Conservation (phyloP, 495 filamentous ascomycete species). For the Penicillium lagena region DNA sequence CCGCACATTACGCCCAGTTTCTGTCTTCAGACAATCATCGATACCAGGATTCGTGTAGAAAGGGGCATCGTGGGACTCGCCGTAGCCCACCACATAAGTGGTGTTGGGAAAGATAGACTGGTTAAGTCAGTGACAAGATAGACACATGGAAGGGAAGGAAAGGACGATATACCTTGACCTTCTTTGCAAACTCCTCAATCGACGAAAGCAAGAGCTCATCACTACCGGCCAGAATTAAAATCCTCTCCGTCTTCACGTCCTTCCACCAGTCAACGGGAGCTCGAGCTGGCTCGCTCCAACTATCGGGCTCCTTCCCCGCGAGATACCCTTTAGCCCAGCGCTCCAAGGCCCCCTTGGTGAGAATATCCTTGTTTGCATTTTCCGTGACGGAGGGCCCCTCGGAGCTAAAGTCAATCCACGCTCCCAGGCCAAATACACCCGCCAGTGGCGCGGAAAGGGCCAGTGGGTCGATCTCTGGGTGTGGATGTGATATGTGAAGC, state of each 20-base stretch:
- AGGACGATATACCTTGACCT: conserved; percentile 25
- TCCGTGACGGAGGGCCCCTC: conserved; percentile 29
- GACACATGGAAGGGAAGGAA: too few species aligned
- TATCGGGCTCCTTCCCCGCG: conserved; percentile 33
- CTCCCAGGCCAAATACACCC: conserved; percentile 45
- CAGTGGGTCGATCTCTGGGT: conserved; percentile 39
- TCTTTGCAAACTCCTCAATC: conserved; percentile 44
- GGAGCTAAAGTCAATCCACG: conserved; percentile 47
- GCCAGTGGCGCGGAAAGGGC: conserved; percentile 29
- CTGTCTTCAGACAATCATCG: too few species aligned
- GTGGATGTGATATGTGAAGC: conserved; percentile 55
- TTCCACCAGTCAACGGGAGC: conserved; percentile 52
- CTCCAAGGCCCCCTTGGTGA: conserved; percentile 20
- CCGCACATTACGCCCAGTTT: too few species aligned
- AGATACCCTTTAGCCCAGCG: conserved; percentile 44
- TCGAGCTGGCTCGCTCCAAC: conserved; percentile 47
- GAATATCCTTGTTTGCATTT: conserved; percentile 46
- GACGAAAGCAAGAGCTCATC: conserved; percentile 53
- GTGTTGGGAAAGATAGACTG: conserved; percentile 28
- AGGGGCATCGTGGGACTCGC: conserved; percentile 30
- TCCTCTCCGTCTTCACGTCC: conserved; percentile 33
- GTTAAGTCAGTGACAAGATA: background rate
- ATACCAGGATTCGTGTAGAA: conserved; percentile 5
- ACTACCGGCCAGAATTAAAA: conserved; percentile 47
- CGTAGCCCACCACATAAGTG: conserved; percentile 22